phyloP scores from a whole-genome alignment of 1,284 basidiomycete species.

The Pyrrhoderma noxium region DNA sequence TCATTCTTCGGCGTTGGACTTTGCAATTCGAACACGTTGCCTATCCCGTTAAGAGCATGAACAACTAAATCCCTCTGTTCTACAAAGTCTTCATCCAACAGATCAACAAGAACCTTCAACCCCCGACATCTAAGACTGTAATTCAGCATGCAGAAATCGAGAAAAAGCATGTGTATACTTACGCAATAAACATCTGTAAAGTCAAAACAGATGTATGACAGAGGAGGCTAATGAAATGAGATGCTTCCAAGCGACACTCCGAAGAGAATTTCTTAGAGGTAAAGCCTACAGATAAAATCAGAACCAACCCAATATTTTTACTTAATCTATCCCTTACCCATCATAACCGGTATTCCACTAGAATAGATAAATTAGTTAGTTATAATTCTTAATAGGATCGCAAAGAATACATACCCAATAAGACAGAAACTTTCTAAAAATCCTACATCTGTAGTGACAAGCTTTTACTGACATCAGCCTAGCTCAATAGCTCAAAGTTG shows the following conservation, averaged over 20 bases:
- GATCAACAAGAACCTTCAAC: slow-evolving; percentile 87
- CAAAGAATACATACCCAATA: slow-evolving; percentile 57
- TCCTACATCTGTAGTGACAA: slow-evolving; percentile 79
- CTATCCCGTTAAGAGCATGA: slow-evolving; percentile 90
- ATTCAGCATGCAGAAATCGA: slow-evolving; percentile 12
- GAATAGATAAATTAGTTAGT: slow-evolving; percentile 3
- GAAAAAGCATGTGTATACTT: slow-evolving; percentile 28
- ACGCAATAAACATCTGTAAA: slow-evolving; percentile 97
- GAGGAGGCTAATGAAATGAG: slow-evolving; percentile 87
- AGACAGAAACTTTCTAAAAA: slow-evolving; percentile 93
- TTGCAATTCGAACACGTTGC: slow-evolving; percentile 90
- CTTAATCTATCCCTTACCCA: slow-evolving; percentile 46
- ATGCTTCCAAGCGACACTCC: slow-evolving; percentile 92
- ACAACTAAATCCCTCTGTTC: slow-evolving; percentile 88
- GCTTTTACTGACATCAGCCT: slow-evolving; percentile 37
- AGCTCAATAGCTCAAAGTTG: not conserved
- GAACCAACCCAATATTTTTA: slow-evolving; percentile 16
- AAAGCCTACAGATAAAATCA: slow-evolving; percentile 46
- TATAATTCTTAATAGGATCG: slow-evolving; percentile 4
- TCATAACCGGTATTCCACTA: slow-evolving; percentile 87
- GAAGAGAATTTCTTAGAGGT: slow-evolving; percentile 92
- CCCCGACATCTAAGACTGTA: slow-evolving; percentile 72
- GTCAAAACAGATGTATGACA: slow-evolving; percentile 91
- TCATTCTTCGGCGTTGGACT: slow-evolving; percentile 96
- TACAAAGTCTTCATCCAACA: slow-evolving; percentile 92